Percentiles rank a stretch among this genome's conserved stretches.
phyloP scores from a whole-genome alignment of 2,329 filamentous ascomycete genomes.

The Lasiodiplodia hormozganensis region DNA sequence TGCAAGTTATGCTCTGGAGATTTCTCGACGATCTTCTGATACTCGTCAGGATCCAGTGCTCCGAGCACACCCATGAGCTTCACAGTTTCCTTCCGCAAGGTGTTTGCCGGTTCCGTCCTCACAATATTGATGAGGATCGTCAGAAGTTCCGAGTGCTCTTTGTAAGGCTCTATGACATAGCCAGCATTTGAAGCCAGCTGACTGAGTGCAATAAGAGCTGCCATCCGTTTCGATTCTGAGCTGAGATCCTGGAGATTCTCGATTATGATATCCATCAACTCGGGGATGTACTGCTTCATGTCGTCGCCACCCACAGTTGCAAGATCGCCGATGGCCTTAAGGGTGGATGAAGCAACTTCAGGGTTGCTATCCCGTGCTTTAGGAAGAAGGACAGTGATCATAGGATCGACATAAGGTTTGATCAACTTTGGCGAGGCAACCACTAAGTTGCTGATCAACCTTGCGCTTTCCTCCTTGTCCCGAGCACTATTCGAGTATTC shows the following conservation, averaged over 20 bases:
- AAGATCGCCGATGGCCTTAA: constrained; percentile 92
- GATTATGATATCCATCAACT: constrained; percentile 94
- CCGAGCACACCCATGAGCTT: constrained; percentile 95
- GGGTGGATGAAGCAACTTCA: constrained; percentile 90
- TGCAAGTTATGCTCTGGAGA: constrained; percentile 80
- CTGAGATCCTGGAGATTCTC: constrained; percentile 93
- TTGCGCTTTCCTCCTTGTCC: constrained; percentile 96
- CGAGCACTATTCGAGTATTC: constrained; percentile 93
- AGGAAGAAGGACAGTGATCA: constrained; percentile 91
- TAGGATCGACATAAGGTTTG: constrained; percentile 95
- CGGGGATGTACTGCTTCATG: constrained; percentile 89
- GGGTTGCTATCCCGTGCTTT: constrained; percentile 87
- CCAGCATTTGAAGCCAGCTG: constrained; percentile 95
- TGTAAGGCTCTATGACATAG: constrained; percentile 95
- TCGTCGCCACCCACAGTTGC: constrained; percentile 92
- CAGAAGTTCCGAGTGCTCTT: constrained; percentile 92
- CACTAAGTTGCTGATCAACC: constrained; percentile 88
- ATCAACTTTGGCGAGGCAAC: constrained; percentile 92
- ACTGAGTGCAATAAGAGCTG: constrained; percentile 86
- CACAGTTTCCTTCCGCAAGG: constrained; percentile 90
- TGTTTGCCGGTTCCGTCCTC: constrained; percentile 86
- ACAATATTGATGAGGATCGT: constrained; percentile 94
- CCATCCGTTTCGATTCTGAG: constrained; percentile 87
- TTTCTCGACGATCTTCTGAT: constrained; percentile 91
- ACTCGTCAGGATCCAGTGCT: constrained; percentile 93